Evolutionary conservation across 345 rosid genomes (phyloP).

Genomic region (Adansonia digitata): DNA sequence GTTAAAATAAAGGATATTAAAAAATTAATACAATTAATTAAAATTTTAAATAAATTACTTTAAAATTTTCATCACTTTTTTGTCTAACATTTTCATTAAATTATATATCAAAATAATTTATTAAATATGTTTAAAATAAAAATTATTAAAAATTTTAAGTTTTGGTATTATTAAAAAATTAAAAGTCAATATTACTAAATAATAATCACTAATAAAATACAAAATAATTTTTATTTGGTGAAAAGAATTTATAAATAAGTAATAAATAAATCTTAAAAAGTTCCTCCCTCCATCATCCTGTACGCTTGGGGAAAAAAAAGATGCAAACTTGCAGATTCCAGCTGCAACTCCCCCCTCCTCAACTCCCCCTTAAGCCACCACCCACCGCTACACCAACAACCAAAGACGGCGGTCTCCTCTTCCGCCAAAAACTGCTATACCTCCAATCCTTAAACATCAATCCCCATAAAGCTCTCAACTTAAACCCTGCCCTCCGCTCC

Average conservation of each 20-base stretch:
- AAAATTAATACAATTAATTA: too few species aligned
- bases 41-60: too few species aligned
- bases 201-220: too few species aligned
- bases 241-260: background rate
- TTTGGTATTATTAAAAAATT: too few species aligned
- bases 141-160: too few species aligned
- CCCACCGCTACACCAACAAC: background rate
- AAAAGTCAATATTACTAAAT: too few species aligned
- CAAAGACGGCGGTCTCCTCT: slow-evolving; percentile 55
- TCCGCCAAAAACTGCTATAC: slow-evolving; percentile 66
- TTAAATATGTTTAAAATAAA: too few species aligned
- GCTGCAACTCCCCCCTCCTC: background rate
- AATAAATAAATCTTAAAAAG: background rate
- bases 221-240: too few species aligned
- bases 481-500: slow-evolving; percentile 72
- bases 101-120: too few species aligned
- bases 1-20: too few species aligned
- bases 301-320: background rate
- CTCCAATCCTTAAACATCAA: slow-evolving; percentile 60
- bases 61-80: too few species aligned
- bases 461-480: slow-evolving; percentile 58
- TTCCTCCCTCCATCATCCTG: background rate
- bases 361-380: background rate
- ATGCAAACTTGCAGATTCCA: background rate
- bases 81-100: too few species aligned